These are phyloP conservation scores for Salix brachista DNA, from an alignment of 345 rosid genomes.

Conservation along the genomic window DNA sequence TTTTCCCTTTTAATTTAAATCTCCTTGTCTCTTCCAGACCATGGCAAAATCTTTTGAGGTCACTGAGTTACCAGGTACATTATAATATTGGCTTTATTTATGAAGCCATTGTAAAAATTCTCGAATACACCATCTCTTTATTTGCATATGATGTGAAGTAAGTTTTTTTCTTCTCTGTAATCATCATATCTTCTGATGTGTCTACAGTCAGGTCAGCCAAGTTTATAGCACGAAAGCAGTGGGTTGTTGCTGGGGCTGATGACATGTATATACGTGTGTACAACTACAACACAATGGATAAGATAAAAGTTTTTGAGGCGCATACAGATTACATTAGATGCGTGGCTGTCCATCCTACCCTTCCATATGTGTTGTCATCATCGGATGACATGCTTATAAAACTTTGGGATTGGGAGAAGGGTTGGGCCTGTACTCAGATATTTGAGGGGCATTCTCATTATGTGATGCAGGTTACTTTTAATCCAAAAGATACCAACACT, in stretches of 20 bases:
- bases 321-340: slow-evolving; percentile 95
- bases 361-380: slow-evolving; percentile 84
- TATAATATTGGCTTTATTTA: neutral
- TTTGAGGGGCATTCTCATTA: slow-evolving; percentile 99
- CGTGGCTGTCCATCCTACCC: slow-evolving; percentile 88
- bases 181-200: neutral
- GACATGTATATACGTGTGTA: slow-evolving; percentile 88
- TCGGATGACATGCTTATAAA: slow-evolving; percentile 99
- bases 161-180: neutral
- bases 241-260: slow-evolving; percentile 97
- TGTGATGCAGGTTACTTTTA: slow-evolving; percentile 97
- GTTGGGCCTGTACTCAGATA: slow-evolving; percentile 85
- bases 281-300: slow-evolving; percentile 90
- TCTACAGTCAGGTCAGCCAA: slow-evolving; percentile 91
- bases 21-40: slow-evolving; percentile 35
- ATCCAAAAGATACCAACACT: slow-evolving; percentile 86
- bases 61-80: slow-evolving; percentile 80
- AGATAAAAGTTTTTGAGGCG: slow-evolving; percentile 90
- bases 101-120: neutral
- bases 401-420: slow-evolving; percentile 99
- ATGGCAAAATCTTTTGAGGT: slow-evolving; percentile 87
- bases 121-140: neutral
- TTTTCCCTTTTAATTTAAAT: neutral
- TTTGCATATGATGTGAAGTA: neutral
- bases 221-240: slow-evolving; percentile 77